phyloP scores from a whole-genome alignment of 257 asterid genomes.

The Coffea canephora region DNA sequence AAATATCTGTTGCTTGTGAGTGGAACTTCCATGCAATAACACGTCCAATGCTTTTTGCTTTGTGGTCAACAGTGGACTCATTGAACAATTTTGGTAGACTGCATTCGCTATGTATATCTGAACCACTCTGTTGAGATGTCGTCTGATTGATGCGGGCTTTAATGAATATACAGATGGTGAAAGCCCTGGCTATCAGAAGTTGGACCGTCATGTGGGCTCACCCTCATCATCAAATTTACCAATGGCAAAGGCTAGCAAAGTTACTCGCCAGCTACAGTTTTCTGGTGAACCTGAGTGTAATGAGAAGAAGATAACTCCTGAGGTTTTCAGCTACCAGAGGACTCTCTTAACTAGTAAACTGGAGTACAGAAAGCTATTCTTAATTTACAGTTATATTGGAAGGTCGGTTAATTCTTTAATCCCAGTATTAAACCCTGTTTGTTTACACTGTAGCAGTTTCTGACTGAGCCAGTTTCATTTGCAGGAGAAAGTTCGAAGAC shows the following conservation, averaged over 20 bases:
- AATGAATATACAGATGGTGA: slow-evolving; percentile 31
- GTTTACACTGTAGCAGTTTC: neutral
- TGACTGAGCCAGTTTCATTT: neutral
- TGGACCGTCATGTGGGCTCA: neutral
- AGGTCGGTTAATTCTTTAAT: slow-evolving; percentile 41
- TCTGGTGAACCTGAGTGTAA: slow-evolving; percentile 16
- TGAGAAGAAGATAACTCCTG: slow-evolving; percentile 2
- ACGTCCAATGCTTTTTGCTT: neutral
- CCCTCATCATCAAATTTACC: slow-evolving; percentile 17
- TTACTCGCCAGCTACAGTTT: slow-evolving; percentile 26
- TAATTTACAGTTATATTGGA: slow-evolving; percentile 61
- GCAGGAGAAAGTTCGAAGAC: neutral
- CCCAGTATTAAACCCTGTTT: neutral
- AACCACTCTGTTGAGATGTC: neutral
- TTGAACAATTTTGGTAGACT: neutral
- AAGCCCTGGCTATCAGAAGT: slow-evolving; percentile 7
- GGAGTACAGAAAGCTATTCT: slow-evolving; percentile 55
- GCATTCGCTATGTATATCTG: neutral
- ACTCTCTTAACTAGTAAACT: slow-evolving; percentile 38
- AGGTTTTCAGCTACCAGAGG: slow-evolving; percentile 34
- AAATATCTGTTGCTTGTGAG: neutral
- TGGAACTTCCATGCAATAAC: neutral
- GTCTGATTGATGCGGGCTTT: slow-evolving; percentile 5
- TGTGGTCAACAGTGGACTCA: neutral
- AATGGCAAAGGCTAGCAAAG: slow-evolving; percentile 13